Conservation (phyloP, 139 green algal genomes). For the Auxenochlorella pyrenoidosa region DNA sequence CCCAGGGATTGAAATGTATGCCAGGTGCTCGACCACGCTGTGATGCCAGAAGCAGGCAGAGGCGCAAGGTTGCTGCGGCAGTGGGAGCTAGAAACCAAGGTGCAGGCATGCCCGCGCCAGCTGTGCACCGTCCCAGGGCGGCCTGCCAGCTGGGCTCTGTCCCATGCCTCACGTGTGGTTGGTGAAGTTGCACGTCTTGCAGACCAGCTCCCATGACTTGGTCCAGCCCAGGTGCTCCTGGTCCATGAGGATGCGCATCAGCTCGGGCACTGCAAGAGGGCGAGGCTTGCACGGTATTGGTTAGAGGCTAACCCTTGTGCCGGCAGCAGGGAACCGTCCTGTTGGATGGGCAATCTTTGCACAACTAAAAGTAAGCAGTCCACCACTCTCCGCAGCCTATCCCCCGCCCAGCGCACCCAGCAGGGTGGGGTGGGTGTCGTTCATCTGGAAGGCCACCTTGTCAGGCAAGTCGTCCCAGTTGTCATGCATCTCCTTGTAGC, state of each 20-base stretch:
- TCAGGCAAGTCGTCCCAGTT: conserved; percentile 80
- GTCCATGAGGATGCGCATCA: conserved; percentile 99
- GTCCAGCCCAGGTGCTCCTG: conserved; percentile 94
- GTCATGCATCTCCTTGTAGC: conserved; percentile 81
- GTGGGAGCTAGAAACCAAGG: not conserved
- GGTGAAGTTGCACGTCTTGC: conserved; percentile 95
- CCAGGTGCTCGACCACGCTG: too few relatives aligned
- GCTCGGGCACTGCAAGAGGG: conserved; percentile 83
- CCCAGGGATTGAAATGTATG: not conserved
- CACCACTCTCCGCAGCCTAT: too few relatives aligned
- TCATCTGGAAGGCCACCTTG: conserved; percentile 97
- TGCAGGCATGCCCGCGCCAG: too few relatives aligned
- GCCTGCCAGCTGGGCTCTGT: too few relatives aligned
- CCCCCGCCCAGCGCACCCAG: conserved; percentile 35
- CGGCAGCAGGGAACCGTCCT: not conserved
- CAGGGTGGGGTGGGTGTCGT: conserved; percentile 97
- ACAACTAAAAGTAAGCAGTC: too few relatives aligned
- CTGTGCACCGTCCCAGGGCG: too few relatives aligned
- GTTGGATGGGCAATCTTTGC: too few relatives aligned
- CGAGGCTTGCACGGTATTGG: not conserved
- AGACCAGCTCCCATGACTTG: conserved; percentile 88
- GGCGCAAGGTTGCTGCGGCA: not conserved
- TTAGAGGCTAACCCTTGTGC: too few relatives aligned
- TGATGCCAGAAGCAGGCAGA: not conserved
- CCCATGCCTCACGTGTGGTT: conserved; percentile 89